phyloP scores from a whole-genome alignment of 208 protist genomes.

The Leishmania major region DNA sequence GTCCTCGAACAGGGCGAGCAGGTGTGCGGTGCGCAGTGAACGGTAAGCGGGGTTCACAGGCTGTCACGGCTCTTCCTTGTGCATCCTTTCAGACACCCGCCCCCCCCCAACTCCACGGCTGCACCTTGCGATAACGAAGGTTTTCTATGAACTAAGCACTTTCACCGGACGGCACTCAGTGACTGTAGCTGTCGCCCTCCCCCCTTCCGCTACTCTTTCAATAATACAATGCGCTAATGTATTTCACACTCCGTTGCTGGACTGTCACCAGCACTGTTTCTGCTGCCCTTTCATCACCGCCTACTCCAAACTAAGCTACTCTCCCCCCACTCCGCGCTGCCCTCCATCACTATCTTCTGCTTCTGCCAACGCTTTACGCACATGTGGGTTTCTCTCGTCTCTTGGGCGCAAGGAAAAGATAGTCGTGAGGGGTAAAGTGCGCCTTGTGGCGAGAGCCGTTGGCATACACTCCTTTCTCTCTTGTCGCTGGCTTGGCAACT shows the following conservation, averaged over 20 bases:
- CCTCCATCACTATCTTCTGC: constrained; percentile 2
- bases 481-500: not conserved
- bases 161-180: not conserved
- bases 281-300: not conserved
- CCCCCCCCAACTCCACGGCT: not conserved
- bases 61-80: not conserved
- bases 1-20: not conserved
- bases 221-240: not conserved
- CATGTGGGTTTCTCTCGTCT: constrained; percentile 3
- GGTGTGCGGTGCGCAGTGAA: not conserved
- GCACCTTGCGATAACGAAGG: not conserved
- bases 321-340: not conserved
- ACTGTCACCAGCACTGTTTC: not conserved
- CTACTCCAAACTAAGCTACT: not conserved
- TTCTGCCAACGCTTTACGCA: not conserved
- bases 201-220: not conserved
- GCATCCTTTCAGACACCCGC: not conserved
- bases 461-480: not conserved
- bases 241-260: not conserved
- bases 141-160: not conserved
- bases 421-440: not conserved
- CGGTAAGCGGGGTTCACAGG: not conserved
- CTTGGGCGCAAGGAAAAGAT: not conserved
- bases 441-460: not conserved
- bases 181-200: not conserved